phyloP scores from a whole-genome alignment of 257 asterid species.

The Gynochthodes officinalis region DNA sequence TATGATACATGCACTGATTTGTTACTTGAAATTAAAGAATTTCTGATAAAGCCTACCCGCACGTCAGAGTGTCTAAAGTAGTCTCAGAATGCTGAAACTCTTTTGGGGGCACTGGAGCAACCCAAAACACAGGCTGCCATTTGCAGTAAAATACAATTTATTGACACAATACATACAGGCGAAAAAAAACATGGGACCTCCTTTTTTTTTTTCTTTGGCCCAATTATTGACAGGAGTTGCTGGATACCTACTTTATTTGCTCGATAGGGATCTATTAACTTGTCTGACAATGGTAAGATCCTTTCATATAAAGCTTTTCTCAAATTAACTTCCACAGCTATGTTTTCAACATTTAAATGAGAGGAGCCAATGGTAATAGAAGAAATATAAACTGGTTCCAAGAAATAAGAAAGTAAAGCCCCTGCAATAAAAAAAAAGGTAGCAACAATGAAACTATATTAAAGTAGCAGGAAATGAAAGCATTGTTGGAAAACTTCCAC shows the following conservation, averaged over 20 bases:
- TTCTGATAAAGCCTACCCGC: constrained; percentile 53
- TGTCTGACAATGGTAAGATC: constrained; percentile 48
- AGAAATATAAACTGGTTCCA: constrained; percentile 78
- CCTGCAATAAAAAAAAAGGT: constrained; percentile 38
- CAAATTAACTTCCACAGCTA: constrained; percentile 31
- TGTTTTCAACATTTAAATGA: constrained; percentile 31
- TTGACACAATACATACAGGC: neutral
- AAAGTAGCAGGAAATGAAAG: neutral
- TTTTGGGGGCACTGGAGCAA: constrained; percentile 68
- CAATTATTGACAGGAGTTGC: neutral
- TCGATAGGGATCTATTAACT: constrained; percentile 56
- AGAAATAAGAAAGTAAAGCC: constrained; percentile 71
- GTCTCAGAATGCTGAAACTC: constrained; percentile 90
- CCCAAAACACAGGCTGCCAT: constrained; percentile 56
- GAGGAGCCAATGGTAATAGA: constrained; percentile 69
- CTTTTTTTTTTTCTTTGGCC: neutral
- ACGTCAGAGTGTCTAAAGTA: constrained; percentile 78
- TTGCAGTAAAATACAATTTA: constrained; percentile 10
- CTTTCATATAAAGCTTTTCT: constrained; percentile 58
- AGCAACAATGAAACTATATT: neutral
- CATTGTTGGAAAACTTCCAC: neutral
- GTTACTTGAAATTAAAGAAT: neutral
- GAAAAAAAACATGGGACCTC: constrained; percentile 7
- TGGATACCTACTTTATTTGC: constrained; percentile 54
- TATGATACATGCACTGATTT: neutral